These are phyloP conservation scores for Neophaeococcomyces mojaviensis DNA, from an alignment of 2,329 filamentous ascomycete genomes.

Conservation along the genomic window DNA sequence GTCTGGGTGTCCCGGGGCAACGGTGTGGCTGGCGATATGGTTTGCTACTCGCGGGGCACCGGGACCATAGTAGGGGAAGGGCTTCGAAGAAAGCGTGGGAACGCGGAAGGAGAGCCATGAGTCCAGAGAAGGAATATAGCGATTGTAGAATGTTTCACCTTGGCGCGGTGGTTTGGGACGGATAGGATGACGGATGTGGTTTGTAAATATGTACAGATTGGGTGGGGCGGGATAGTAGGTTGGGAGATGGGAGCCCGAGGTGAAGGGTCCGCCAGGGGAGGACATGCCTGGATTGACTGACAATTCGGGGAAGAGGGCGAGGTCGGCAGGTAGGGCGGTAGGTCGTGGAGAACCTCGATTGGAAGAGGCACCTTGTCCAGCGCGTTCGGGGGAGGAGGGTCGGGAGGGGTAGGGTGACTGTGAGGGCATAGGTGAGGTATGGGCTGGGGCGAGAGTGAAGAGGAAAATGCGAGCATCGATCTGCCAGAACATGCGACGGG, in stretches of 20 bases:
- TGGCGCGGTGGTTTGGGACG: conserved; percentile 82
- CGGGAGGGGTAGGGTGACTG: conserved; percentile 46
- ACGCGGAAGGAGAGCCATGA: conserved; percentile 87
- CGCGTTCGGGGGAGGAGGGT: conserved; percentile 43
- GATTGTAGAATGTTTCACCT: conserved; percentile 84
- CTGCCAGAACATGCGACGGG: conserved; percentile 81
- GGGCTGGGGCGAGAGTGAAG: conserved; percentile 65
- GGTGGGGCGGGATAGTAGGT: conserved; percentile 85
- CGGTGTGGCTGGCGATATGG: neutral
- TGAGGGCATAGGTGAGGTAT: conserved; percentile 39
- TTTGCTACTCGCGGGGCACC: conserved; percentile 20
- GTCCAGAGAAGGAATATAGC: conserved; percentile 71
- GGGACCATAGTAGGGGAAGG: conserved; percentile 54
- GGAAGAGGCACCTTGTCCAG: conserved; percentile 3
- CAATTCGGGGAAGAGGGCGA: conserved; percentile 14
- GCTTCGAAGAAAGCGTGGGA: conserved; percentile 58
- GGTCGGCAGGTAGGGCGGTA: neutral
- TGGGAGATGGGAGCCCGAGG: conserved; percentile 74
- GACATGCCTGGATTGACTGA: conserved; percentile 16
- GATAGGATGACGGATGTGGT: conserved; percentile 73
- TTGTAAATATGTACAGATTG: conserved; percentile 70
- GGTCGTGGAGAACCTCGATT: conserved; percentile 2
- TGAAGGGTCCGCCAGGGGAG: conserved; percentile 58
- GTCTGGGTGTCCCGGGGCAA: conserved; percentile 14
- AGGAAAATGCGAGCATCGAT: conserved; percentile 79